Conservation (phyloP, 23 red algal genomes). For the Gracilaria gracilis region DNA sequence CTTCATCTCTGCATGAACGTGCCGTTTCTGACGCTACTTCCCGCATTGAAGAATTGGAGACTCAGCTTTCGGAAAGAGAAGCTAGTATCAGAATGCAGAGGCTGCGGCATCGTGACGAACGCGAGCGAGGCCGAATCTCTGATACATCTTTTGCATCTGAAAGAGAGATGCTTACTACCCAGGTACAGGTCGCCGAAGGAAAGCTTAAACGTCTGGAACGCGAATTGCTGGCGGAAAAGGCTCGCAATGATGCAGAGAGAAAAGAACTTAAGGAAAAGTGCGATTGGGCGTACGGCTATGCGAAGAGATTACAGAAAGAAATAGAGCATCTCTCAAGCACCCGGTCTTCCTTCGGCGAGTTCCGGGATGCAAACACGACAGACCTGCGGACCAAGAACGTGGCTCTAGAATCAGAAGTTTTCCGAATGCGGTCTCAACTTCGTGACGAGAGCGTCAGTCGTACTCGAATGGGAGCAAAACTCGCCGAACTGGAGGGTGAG, state of each 20-base stretch:
- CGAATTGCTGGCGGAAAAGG: not conserved
- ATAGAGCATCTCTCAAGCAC: not conserved
- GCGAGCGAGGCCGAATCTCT: not conserved
- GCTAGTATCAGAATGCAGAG: constrained; percentile 14
- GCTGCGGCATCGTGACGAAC: constrained; percentile 21
- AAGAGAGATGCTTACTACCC: constrained; percentile 12
- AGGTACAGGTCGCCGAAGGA: constrained; percentile 1
- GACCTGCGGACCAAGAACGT: not conserved
- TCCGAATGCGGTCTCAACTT: constrained; percentile 23
- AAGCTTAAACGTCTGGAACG: constrained; percentile 9
- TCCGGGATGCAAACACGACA: not conserved
- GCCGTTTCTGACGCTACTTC: constrained; percentile 23
- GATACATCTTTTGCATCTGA: constrained; percentile 18
- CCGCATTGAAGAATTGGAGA: constrained; percentile 43
- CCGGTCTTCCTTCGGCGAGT: not conserved
- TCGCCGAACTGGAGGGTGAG: constrained; percentile 2
- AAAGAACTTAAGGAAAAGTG: constrained; percentile 16
- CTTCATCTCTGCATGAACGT: constrained; percentile 14
- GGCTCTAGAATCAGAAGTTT: constrained; percentile 9
- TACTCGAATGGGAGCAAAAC: not conserved
- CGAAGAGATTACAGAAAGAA: constrained; percentile 18
- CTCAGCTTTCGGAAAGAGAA: not conserved
- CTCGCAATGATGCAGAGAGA: not conserved
- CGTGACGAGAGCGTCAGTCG: not conserved
- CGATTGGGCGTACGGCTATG: not conserved